phyloP scores from a whole-genome alignment of 805 yeast genomes.

The Pichia manshurica region DNA sequence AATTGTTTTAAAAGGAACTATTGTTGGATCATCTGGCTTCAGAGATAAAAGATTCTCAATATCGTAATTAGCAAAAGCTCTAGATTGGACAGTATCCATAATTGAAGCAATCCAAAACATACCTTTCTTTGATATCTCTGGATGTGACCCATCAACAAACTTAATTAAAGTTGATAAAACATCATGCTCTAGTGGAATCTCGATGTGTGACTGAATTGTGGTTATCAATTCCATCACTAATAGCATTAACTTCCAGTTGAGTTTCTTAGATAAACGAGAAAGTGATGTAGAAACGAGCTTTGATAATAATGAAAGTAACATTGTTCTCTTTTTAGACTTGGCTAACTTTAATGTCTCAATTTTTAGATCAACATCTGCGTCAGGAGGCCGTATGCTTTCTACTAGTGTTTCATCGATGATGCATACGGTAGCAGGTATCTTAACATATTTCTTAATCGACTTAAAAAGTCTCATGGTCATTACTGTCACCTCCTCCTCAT shows the following conservation, averaged over 20 bases:
- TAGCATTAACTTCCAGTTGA: conserved; percentile 54
- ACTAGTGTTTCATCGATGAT: conserved; percentile 40
- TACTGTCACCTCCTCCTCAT: conserved; percentile 48
- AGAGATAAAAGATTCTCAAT: conserved; percentile 34
- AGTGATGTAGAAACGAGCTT: conserved; percentile 38
- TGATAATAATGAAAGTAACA: conserved; percentile 36
- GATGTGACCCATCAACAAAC: conserved; percentile 58
- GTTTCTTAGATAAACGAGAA: conserved; percentile 18
- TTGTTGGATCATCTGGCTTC: conserved; percentile 26
- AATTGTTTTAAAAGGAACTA: conserved; percentile 12
- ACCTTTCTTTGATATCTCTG: conserved; percentile 55
- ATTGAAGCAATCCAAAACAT: conserved; percentile 55
- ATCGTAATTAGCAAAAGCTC: conserved; percentile 33
- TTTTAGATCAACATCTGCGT: conserved; percentile 45
- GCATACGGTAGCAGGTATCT: conserved; percentile 49
- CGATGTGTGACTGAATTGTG: conserved; percentile 49
- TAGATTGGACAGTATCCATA: conserved; percentile 27
- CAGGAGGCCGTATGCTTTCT: conserved; percentile 56
- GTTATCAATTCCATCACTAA: conserved; percentile 46
- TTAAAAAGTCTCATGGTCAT: conserved; percentile 49
- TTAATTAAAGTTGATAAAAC: conserved; percentile 40
- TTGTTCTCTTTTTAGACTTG: conserved; percentile 49
- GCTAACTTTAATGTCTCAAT: conserved; percentile 56
- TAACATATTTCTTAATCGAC: conserved; percentile 35
- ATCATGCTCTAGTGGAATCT: conserved; percentile 37